Base-by-base conservation (phyloP, 306 rosid genomes). In the Ceratonia siliqua region DNA sequence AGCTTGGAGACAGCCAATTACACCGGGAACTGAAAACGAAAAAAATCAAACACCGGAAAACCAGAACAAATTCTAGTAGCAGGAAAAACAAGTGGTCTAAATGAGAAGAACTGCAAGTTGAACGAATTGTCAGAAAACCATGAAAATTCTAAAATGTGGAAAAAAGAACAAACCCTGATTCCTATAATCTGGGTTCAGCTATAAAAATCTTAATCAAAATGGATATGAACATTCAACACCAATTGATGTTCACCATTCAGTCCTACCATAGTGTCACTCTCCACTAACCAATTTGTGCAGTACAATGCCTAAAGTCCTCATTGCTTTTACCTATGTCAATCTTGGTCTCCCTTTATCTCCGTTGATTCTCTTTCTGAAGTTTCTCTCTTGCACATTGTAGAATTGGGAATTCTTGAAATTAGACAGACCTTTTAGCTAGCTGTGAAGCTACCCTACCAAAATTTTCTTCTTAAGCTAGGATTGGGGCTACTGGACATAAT, bases 1-100 rank as follows among this genome's bases (percentile, higher is more conserved):
- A 81, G 99, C 97, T 88, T 94, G 96, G 48, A 94, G 93, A 83
- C 99, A 90, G 42, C 99, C 99, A 52, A 94, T 94, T 78, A 92
- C 79, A 74, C 99, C 99, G 43, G 97, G 99, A 87, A 94, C 99
- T 94, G 92, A 79, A 82, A 80, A 80, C 30, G 39, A 55, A 33
- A 39, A 62, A 61, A 62, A 35, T 35, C 50, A 61, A 58, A 45
- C 30, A 21, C 62, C 55, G 78, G 53, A 62, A 72, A 55, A 42
- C 0, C 30, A 46, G 53, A 52, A 52, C 50, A 58, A 39, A 21
- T 54, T 21, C 38, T 13, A 46, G 36, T 14, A 68, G 43, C 65
- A 35, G 18, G 21, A 32, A 12, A 46, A 52, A 48, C 13, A 36
- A 15, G 27, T 13, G 8, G 13, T 10, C 14, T 0, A 38, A 32